Evolutionary conservation across 306 rosid genomes (phyloP), one percentile per base, ranked within the genome.

Genomic region (Prunus davidiana): DNA sequence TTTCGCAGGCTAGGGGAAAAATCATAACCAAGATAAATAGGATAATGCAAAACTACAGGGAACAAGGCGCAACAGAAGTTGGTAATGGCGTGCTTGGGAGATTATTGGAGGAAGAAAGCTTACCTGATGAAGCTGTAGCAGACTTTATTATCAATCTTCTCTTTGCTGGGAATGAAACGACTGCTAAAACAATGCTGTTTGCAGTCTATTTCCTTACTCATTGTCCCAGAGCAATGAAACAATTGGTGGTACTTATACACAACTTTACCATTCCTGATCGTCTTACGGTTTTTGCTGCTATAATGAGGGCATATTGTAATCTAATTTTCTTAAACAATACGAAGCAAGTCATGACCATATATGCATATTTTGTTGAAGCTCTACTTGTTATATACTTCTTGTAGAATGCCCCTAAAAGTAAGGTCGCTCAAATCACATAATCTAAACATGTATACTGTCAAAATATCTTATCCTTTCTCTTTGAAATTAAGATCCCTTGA

Each of bases 61-160:
- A 83, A 66, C 72, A 84, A 55, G 88, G 84, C 34, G 83, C 84
- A 68, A 30, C 70, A 52, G 68, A 20, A 51, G 78, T n/a, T 18
- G 82, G 84, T 13, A 84, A 77, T 74, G 91, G 97, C 45, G 89
- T 92, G 10, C 89, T 94, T 20, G 93, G 86, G 81, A 92, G 93
- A 76, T 72, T 94, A 7, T 65, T 94, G 28, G 92, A 89, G 83
- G 98, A 92, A 69, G 93, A 90, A 80, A 86, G 89, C 75, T 82
- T 94, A 60, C 86, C 89, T 0, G 96, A 94, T 69, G 95, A 88
- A 2, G 89, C 87, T 12, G 84, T 92, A 6, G 90, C 95, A 55
- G 98, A 94, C 69, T 94, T 94, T 91, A 88, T 92, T 50, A 90
- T 94, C 87, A 94, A 92, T 78, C 98, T 94, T 79, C 95, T 94